Percentiles rank a stretch among this genome's conserved stretches.
Evolutionary conservation across 176 grass and related monocot species (phyloP).

Genomic region (Saccharum officinarum): DNA sequence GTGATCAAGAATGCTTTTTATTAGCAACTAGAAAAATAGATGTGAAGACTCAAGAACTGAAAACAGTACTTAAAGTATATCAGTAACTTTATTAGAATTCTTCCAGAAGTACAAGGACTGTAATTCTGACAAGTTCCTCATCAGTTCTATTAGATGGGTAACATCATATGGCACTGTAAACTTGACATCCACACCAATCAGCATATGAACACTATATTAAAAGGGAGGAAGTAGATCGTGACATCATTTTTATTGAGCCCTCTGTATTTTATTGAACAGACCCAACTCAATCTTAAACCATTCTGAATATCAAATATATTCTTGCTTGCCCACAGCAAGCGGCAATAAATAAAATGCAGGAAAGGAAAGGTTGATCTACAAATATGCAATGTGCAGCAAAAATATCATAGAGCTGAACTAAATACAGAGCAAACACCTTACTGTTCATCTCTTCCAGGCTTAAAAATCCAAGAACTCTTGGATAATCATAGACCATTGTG

Average conservation of each 20-base stretch:
- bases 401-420: conserved; percentile 31
- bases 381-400: background rate
- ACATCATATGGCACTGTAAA: background rate
- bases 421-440: conserved; percentile 79
- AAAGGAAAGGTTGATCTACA: background rate
- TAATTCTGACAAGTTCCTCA: background rate
- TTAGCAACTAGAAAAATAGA: conserved; percentile 13
- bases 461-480: conserved; percentile 73
- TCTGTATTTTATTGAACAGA: background rate
- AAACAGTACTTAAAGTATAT: too few relatives aligned
- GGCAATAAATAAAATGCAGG: background rate
- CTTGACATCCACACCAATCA: background rate
- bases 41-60: too few relatives aligned
- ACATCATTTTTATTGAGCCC: conserved; percentile 5
- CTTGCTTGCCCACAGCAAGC: background rate
- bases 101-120: background rate
- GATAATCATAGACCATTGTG: conserved; percentile 95
- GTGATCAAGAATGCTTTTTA: conserved; percentile 18
- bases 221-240: background rate
- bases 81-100: background rate
- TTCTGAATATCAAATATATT: background rate
- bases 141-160: background rate
- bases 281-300: background rate
- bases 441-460: conserved; percentile 92
- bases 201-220: background rate